Evolutionary conservation across 768 basidiomycete genomes (phyloP).

Genomic region (Tylopilus intermedius): DNA sequence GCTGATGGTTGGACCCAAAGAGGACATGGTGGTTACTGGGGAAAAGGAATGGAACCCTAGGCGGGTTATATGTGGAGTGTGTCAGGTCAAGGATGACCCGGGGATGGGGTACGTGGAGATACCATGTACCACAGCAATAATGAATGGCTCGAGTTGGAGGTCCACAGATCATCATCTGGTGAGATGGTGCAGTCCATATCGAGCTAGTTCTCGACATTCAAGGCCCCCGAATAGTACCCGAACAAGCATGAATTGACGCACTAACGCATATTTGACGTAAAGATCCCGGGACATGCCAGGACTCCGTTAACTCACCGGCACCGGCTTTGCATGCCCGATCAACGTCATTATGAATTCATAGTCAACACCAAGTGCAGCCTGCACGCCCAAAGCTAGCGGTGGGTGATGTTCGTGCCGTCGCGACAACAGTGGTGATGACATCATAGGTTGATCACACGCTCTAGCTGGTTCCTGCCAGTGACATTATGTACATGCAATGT

Average conservation of each 20-base stretch:
- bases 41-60: background rate
- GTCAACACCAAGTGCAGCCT: no score
- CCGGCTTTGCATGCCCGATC: background rate
- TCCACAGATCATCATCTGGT: background rate
- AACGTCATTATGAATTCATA: background rate
- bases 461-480: no score
- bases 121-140: background rate
- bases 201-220: background rate
- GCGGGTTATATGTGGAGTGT: background rate
- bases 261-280: background rate
- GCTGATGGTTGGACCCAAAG: slow-evolving; percentile 19
- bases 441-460: no score
- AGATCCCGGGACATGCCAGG: background rate
- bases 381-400: no score
- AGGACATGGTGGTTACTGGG: background rate
- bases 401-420: no score
- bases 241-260: background rate
- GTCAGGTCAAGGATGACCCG: background rate
- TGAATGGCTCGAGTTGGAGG: background rate
- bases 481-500: no score
- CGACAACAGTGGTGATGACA: no score
- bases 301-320: background rate
- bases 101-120: background rate
- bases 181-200: background rate
- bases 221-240: no score